Base-by-base conservation (phyloP, 106 monocot species). In the Dendrobium nobile region DNA sequence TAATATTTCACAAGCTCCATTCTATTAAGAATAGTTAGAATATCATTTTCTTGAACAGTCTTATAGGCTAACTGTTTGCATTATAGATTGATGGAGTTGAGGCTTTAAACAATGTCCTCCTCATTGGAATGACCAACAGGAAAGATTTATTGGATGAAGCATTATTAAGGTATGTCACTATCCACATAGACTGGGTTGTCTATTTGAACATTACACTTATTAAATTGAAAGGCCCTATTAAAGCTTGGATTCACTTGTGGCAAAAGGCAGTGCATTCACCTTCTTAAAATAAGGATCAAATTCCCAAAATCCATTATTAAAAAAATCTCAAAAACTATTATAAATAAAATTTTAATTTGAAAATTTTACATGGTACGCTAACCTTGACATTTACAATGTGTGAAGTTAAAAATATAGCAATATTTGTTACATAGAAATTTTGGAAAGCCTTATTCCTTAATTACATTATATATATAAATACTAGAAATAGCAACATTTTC, bases 71-170 rank as follows among this genome's bases (percentile, higher is more conserved):
- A 80, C 44, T 54, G 9, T 73, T 86, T 87, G 45, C 79, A 47
- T 86, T 91, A 77, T 88, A 95, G 95, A 99, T 99, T 89, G 98
- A 99, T 87, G 98, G 98, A 37, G 98, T 99, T 80, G 93, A 99
- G 78, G 78, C 98, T 22, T 89, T 99, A 85, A 95, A 99, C 77
- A 99, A 99, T 82, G 98, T 99, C 19, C 81, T 99, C 78, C 98
- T 99, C 68, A 99, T 99, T 93, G 98, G 98, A 83, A 98, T 98
- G 97, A 98, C 97, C 45, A 98, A 98, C 81, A 87, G 98, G 77
- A 99, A 95, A 83, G 98, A 99, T 90, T 84, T 99, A 59, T 82
- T 99, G 67, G 98, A 99, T 91, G 95, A 95, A 90, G 98, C 98
- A 54, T 80, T 99, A 43, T 83, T 99, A 75, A 92, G 98, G 98